phyloP scores from a whole-genome alignment of 2,329 filamentous ascomycete species.

The Ophiosphaerella herpotricha region DNA sequence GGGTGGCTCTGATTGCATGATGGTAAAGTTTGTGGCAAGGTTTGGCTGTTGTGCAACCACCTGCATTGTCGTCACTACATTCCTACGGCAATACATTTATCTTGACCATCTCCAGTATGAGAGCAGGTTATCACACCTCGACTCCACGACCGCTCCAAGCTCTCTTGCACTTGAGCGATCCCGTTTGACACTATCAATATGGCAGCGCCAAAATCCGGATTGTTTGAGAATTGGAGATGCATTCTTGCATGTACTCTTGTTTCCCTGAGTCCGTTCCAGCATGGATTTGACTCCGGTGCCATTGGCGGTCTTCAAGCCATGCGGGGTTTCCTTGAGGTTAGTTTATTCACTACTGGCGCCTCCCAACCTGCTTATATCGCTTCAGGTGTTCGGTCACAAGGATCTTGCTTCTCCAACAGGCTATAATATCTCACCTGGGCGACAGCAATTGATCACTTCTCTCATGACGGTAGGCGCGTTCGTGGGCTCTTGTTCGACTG shows the following conservation, averaged over 20 bases:
- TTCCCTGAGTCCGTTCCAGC: slow-evolving; percentile 58
- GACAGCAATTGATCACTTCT: slow-evolving; percentile 53
- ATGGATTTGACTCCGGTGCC: slow-evolving; percentile 58
- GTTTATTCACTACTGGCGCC: neutral
- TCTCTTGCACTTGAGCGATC: neutral
- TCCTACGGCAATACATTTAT: no score
- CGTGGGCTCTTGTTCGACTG: slow-evolving; percentile 48
- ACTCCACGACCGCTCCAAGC: neutral
- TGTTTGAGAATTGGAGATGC: slow-evolving; percentile 54
- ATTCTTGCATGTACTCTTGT: slow-evolving; percentile 55
- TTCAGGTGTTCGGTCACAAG: slow-evolving; percentile 36
- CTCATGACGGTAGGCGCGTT: slow-evolving; percentile 54
- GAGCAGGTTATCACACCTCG: no score
- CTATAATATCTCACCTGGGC: slow-evolving; percentile 50
- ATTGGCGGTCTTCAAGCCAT: slow-evolving; percentile 59
- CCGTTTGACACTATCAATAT: slow-evolving; percentile 14
- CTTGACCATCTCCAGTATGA: no score
- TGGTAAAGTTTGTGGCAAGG: neutral
- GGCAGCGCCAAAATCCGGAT: slow-evolving; percentile 27
- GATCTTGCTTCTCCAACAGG: slow-evolving; percentile 41
- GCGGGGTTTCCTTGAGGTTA: slow-evolving; percentile 54
- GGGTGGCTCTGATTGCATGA: neutral
- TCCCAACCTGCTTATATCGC: neutral
- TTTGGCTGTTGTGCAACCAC: neutral
- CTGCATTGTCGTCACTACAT: neutral